Evolutionary conservation across 768 basidiomycete genomes (phyloP), one percentile per base, ranked within the genome.

Genomic region (Leccinum truebloodii): DNA sequence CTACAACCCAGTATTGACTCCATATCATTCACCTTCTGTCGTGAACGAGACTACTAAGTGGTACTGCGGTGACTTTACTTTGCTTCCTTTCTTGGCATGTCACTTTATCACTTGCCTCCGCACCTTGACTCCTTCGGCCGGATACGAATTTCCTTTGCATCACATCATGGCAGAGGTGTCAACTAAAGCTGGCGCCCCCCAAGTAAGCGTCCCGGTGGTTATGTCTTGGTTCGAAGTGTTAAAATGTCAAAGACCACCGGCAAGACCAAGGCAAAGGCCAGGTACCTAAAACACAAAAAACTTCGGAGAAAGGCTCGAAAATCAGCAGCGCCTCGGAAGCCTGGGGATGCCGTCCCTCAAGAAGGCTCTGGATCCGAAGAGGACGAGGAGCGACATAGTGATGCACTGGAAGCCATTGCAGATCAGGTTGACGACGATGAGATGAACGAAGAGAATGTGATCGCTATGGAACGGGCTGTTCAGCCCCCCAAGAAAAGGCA

Each of bases 211-310:
- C 13, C 32, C 20, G 32, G 20, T 54, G 13, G 16, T 58, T n/a
- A 26, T 56, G 3, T 46, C 50, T 28, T 53, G 6, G 16, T 22
- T 34, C 26, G 20, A 49, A 20, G 37, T 14, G 28, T 46, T 62
- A 32, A 70, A 41, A 34, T 8, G 13, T 35, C 34, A 2, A 65
- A 86, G 75, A 90, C 90, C 1, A 28, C 28, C 7, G 28, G 28
- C 7, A 87, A 82, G 59, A 87, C 89, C 32, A 87, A 82, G 59
- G 87, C 89, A 1, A 90, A 92, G 71, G 74, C 84, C 65, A 78
- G 86, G 60, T 92, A 94, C 70, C 77, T 92, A 48, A 86, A 83
- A 69, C 84, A 84, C 54, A 94, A 94, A 76, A 85, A 84, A 63
- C 80, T 83, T 54, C 80, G 87, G 58, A 81, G 83, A 69, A 90